phyloP scores from a whole-genome alignment of 441 rosid species.

The Populus hybrid region DNA sequence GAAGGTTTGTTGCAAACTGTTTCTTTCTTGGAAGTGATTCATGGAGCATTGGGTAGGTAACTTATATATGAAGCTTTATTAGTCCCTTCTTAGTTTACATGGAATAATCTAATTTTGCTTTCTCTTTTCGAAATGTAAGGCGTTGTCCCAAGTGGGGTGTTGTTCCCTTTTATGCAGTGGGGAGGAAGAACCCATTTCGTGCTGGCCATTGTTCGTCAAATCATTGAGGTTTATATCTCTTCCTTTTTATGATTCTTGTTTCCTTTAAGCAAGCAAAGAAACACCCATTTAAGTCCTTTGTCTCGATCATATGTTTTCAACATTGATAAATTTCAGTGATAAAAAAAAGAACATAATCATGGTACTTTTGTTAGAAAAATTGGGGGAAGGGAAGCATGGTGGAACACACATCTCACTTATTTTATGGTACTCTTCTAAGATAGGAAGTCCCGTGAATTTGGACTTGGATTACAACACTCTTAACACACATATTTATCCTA shows the following conservation, averaged over 20 bases:
- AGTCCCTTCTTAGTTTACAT: neutral
- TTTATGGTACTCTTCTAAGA: too few species aligned
- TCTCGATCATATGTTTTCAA: neutral
- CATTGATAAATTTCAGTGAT: neutral
- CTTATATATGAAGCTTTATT: neutral
- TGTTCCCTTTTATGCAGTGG: constrained; percentile 87
- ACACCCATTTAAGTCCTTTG: neutral
- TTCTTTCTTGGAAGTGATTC: constrained; percentile 72
- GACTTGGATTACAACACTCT: too few species aligned
- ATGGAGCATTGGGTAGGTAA: constrained; percentile 74
- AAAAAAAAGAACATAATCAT: neutral
- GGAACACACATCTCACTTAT: too few species aligned
- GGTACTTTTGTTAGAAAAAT: neutral
- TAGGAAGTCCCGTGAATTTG: too few species aligned
- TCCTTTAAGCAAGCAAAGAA: neutral
- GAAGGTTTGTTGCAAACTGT: constrained; percentile 62
- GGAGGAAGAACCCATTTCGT: constrained; percentile 73
- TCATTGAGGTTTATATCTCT: constrained; percentile 48
- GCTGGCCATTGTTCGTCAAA: constrained; percentile 44
- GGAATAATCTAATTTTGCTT: neutral
- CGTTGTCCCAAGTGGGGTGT: constrained; percentile 74
- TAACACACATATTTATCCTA: too few species aligned
- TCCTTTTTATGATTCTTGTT: neutral
- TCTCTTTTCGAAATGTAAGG: constrained; percentile 36
- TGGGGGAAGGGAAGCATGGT: too few species aligned